Evolutionary conservation across 73 alveolate species (phyloP).

Genomic region (Breviolum minutum): DNA sequence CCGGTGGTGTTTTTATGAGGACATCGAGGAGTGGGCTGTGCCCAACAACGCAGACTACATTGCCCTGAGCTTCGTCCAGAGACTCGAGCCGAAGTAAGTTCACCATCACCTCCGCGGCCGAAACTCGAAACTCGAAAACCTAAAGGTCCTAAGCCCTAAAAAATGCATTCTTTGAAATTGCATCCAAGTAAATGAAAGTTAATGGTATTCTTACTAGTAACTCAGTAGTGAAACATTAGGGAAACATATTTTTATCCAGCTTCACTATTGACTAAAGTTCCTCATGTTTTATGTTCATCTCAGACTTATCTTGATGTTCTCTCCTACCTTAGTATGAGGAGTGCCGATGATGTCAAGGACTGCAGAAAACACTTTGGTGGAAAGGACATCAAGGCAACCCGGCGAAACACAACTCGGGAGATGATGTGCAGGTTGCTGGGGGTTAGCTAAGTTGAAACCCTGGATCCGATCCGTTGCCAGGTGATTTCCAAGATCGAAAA

Average conservation of each 20-base stretch:
- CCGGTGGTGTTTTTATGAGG: background rate
- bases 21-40: conserved; percentile 91
- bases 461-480: conserved; percentile 9
- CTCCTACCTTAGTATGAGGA: background rate
- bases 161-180: too few species aligned
- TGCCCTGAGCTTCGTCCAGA: conserved; percentile 91
- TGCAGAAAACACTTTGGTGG: conserved; percentile 97
- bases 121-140: background rate
- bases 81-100: background rate
- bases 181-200: too few species aligned
- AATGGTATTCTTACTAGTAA: too few species aligned
- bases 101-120: background rate
- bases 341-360: conserved; percentile 90
- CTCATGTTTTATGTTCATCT: background rate
- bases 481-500: conserved; percentile 99
- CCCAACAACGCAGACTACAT: conserved; percentile 91
- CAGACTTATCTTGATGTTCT: background rate
- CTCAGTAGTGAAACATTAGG: too few species aligned
- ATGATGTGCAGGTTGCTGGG: conserved; percentile 92
- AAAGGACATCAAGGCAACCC: conserved; percentile 98
- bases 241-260: too few species aligned
- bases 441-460: background rate
- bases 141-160: too few species aligned
- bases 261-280: too few species aligned
- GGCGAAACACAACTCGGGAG: conserved; percentile 96